These are phyloP conservation scores for Rasamsonia emersonii DNA, from an alignment of 2,329 filamentous ascomycete species.

Conservation along the genomic window DNA sequence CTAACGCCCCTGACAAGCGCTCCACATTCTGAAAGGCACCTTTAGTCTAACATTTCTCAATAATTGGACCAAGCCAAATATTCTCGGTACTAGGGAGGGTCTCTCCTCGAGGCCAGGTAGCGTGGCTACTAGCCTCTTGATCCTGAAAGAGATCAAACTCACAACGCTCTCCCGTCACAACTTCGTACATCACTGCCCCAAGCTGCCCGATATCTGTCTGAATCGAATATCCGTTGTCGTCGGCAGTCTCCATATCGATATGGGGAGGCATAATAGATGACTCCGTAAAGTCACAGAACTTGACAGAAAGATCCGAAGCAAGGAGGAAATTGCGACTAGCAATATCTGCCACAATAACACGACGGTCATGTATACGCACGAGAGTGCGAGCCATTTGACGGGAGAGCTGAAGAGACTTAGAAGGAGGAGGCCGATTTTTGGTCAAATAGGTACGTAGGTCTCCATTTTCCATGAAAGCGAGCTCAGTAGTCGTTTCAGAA, in stretches of 20 bases:
- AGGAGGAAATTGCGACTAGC: slow-evolving; percentile 21
- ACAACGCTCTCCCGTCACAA: slow-evolving; percentile 15
- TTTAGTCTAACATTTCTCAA: slow-evolving; percentile 19
- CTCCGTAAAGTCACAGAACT: slow-evolving; percentile 16
- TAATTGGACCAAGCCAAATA: slow-evolving; percentile 21
- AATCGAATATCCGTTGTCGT: slow-evolving; percentile 19
- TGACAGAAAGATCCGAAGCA: slow-evolving; percentile 13
- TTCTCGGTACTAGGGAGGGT: slow-evolving; percentile 15
- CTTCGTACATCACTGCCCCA: slow-evolving; percentile 22
- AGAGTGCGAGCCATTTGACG: slow-evolving; percentile 17
- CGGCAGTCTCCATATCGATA: slow-evolving; percentile 16
- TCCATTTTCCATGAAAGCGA: slow-evolving; percentile 17
- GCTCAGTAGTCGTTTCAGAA: slow-evolving; percentile 11
- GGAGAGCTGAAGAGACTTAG: slow-evolving; percentile 13
- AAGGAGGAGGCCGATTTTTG: slow-evolving; percentile 11
- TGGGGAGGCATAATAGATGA: slow-evolving; percentile 16
- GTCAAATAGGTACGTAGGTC: slow-evolving; percentile 17
- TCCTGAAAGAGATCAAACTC: slow-evolving; percentile 18
- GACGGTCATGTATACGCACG: slow-evolving; percentile 16
- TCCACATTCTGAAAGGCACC: slow-evolving; percentile 7
- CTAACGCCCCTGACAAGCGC: too few species aligned
- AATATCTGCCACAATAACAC: slow-evolving; percentile 22
- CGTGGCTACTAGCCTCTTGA: too few species aligned
- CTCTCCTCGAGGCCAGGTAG: slow-evolving; percentile 15
- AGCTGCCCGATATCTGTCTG: slow-evolving; percentile 23